Evolutionary conservation across 2,329 filamentous ascomycete genomes (phyloP).

Genomic region (Fusarium tjaetaba): DNA sequence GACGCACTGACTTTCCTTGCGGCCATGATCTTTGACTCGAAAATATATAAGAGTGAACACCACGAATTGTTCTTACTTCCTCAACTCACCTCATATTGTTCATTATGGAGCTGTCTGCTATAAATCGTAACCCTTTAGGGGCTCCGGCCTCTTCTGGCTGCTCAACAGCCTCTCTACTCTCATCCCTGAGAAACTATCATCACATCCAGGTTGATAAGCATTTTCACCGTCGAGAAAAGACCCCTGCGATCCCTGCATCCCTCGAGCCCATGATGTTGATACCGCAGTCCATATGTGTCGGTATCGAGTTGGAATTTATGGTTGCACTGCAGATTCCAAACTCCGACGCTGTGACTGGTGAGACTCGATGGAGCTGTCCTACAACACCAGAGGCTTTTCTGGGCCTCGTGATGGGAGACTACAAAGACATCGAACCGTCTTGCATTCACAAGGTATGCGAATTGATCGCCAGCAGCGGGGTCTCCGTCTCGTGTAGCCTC

Average conservation of each 20-base stretch:
- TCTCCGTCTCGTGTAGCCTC: slow-evolving; percentile 32
- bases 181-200: slow-evolving; percentile 5
- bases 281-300: slow-evolving; percentile 29
- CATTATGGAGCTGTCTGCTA: slow-evolving; percentile 29
- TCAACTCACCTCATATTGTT: neutral
- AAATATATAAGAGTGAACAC: slow-evolving; percentile 10
- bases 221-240: neutral
- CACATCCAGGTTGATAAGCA: slow-evolving; percentile 1
- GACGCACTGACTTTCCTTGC: neutral
- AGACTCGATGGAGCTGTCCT: slow-evolving; percentile 26
- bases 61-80: slow-evolving; percentile 7
- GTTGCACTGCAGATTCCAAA: slow-evolving; percentile 28
- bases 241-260: neutral
- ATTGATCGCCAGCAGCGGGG: slow-evolving; percentile 28
- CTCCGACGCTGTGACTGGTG: neutral
- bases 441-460: slow-evolving; percentile 38
- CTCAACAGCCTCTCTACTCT: slow-evolving; percentile 9
- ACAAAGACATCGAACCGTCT: neutral
- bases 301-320: slow-evolving; percentile 45
- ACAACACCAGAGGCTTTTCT: slow-evolving; percentile 4
- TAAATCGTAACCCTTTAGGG: slow-evolving; percentile 23
- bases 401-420: slow-evolving; percentile 27
- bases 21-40: neutral
- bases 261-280: slow-evolving; percentile 1
- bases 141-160: slow-evolving; percentile 13